These are phyloP conservation scores for Cryphonectria naterciae DNA, from an alignment of 2,329 filamentous ascomycete genomes.

Conservation along the genomic window DNA sequence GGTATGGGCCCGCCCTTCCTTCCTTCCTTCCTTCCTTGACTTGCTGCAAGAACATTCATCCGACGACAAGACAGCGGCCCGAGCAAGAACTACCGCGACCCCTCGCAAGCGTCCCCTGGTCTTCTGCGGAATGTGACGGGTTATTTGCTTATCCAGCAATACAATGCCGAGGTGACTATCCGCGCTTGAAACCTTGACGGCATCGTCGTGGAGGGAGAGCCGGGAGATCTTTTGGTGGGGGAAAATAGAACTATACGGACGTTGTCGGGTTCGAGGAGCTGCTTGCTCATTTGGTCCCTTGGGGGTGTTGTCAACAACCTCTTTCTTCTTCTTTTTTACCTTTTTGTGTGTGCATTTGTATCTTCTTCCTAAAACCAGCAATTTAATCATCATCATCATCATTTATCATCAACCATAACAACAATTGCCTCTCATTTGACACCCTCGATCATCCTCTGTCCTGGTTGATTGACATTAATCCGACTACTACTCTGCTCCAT, in stretches of 20 bases:
- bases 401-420: neutral
- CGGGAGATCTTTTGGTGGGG: neutral
- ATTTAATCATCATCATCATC: neutral
- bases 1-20: neutral
- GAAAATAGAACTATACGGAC: slow-evolving; percentile 13
- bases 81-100: neutral
- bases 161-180: slow-evolving; percentile 24
- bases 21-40: too few species aligned
- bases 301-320: neutral
- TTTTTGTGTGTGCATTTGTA: neutral
- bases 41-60: slow-evolving; percentile 25
- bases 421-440: neutral
- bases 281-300: neutral
- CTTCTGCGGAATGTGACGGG: slow-evolving; percentile 21
- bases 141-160: slow-evolving; percentile 22
- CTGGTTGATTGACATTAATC: neutral
- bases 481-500: neutral
- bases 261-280: slow-evolving; percentile 3
- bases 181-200: slow-evolving; percentile 16
- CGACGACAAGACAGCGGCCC: slow-evolving; percentile 13
- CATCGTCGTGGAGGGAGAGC: slow-evolving; percentile 5
- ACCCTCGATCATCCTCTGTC: neutral
- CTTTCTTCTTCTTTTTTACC: neutral
- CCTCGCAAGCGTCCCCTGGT: neutral
- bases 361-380: neutral